Evolutionary conservation across 768 basidiomycete species (phyloP).

Genomic region (Trametes elegans): DNA sequence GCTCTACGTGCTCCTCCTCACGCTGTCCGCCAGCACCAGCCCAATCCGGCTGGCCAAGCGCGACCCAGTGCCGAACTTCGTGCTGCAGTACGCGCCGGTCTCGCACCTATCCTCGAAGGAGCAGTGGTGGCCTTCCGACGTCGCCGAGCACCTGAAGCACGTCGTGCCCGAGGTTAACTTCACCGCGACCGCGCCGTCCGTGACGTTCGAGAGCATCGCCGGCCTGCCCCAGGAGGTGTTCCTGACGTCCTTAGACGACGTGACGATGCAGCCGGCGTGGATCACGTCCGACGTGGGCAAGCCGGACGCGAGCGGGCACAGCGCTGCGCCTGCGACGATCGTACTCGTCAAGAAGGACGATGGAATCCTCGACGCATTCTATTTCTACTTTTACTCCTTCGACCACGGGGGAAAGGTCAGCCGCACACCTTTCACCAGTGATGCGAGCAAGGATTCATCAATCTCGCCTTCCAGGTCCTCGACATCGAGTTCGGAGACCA

Average conservation of each 20-base stretch:
- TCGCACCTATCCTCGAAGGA: slow-evolving; percentile 27
- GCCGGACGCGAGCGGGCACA: slow-evolving; percentile 27
- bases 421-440: too few species aligned
- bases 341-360: slow-evolving; percentile 30
- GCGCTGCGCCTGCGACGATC: slow-evolving; percentile 29
- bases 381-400: slow-evolving; percentile 34
- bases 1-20: not conserved
- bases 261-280: slow-evolving; percentile 21
- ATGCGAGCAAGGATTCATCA: too few species aligned
- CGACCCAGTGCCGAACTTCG: slow-evolving; percentile 25
- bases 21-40: slow-evolving; percentile 2
- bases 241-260: slow-evolving; percentile 25
- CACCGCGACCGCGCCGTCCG: slow-evolving; percentile 11
- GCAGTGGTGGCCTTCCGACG: slow-evolving; percentile 26
- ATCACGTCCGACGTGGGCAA: slow-evolving; percentile 17
- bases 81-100: slow-evolving; percentile 27
- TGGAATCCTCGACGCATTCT: slow-evolving; percentile 33
- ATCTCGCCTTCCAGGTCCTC: slow-evolving; percentile 15
- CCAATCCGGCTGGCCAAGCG: slow-evolving; percentile 9
- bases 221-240: slow-evolving; percentile 14
- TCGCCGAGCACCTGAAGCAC: slow-evolving; percentile 24
- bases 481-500: slow-evolving; percentile 30
- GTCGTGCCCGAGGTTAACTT: slow-evolving; percentile 23
- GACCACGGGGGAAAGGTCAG: slow-evolving; percentile 24
- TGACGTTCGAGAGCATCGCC: slow-evolving; percentile 23